Evolutionary conservation across 1,284 basidiomycete species (phyloP).

Genomic region (Lignosus rhinocerotis): DNA sequence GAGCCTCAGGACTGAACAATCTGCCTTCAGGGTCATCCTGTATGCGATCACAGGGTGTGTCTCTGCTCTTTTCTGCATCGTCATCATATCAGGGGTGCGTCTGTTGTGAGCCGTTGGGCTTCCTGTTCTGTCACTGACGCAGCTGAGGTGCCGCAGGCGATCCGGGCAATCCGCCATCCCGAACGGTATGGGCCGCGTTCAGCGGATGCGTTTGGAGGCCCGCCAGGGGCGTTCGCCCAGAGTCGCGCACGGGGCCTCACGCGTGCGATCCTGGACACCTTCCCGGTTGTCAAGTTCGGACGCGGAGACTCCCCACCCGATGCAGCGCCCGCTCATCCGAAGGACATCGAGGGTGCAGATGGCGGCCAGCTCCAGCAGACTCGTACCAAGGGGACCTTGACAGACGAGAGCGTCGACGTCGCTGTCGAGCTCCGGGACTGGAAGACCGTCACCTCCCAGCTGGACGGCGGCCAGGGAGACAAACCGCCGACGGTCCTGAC

Average conservation of each 20-base stretch:
- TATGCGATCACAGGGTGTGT: conserved; percentile 87
- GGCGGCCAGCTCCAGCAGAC: background rate
- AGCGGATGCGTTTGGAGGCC: conserved; percentile 42
- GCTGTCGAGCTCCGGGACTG: conserved; percentile 21
- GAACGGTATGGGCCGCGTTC: conserved; percentile 84
- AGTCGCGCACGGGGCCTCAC: conserved; percentile 80
- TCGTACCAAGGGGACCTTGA: background rate
- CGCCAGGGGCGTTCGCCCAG: conserved; percentile 40
- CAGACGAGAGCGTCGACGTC: conserved; percentile 2
- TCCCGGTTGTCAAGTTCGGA: conserved; percentile 89
- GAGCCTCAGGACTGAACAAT: background rate
- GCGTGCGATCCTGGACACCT: conserved; percentile 90
- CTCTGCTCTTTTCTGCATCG: conserved; percentile 76
- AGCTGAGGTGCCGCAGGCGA: conserved; percentile 47
- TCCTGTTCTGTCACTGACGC: background rate
- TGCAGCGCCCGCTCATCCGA: conserved; percentile 17
- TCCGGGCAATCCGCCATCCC: conserved; percentile 84
- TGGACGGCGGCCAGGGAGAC: conserved; percentile 8
- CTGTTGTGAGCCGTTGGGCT: background rate
- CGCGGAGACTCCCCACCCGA: conserved; percentile 15
- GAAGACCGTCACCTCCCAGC: conserved; percentile 6
- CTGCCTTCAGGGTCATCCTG: conserved; percentile 68
- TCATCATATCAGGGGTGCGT: conserved; percentile 80
- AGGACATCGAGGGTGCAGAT: conserved; percentile 36
- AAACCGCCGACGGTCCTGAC: background rate